phyloP scores from a whole-genome alignment of 2,329 filamentous ascomycete genomes.

The Apiospora pterosperma region DNA sequence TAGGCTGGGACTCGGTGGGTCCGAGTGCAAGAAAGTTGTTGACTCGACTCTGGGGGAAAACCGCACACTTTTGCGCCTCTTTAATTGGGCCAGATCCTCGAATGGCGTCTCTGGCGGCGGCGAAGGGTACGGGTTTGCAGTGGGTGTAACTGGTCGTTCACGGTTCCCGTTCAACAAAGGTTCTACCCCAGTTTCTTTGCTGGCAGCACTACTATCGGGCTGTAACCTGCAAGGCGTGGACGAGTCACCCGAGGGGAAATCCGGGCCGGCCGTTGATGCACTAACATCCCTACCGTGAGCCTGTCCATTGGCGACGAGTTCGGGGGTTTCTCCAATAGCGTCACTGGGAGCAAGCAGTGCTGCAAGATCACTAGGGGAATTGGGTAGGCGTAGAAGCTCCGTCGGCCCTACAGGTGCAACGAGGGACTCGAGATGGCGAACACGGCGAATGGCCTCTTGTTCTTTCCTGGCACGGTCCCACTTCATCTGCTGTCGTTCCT shows the following conservation, averaged over 20 bases:
- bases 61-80: constrained; percentile 61
- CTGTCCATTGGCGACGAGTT: neutral
- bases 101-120: constrained; percentile 11
- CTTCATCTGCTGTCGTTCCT: constrained; percentile 81
- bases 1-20: constrained; percentile 47
- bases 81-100: constrained; percentile 20
- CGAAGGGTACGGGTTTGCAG: neutral
- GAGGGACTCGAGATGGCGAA: constrained; percentile 46
- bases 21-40: constrained; percentile 52
- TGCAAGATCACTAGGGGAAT: constrained; percentile 43
- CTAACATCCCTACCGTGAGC: neutral
- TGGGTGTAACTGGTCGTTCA: neutral
- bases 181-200: constrained; percentile 9
- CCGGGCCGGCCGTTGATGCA: neutral
- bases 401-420: constrained; percentile 42
- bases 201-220: constrained; percentile 3
- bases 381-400: constrained; percentile 52
- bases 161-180: constrained; percentile 8
- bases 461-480: constrained; percentile 88
- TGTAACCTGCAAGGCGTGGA: neutral
- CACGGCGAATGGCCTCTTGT: constrained; percentile 76
- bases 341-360: constrained; percentile 12
- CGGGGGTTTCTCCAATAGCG: constrained; percentile 9
- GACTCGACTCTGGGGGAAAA: constrained; percentile 68
- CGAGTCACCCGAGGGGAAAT: neutral